A percentile compares a stretch with the other conserved stretches of the same genome.
phyloP scores from a whole-genome alignment of 2,329 filamentous ascomycete species.

The Fusarium algeriense region DNA sequence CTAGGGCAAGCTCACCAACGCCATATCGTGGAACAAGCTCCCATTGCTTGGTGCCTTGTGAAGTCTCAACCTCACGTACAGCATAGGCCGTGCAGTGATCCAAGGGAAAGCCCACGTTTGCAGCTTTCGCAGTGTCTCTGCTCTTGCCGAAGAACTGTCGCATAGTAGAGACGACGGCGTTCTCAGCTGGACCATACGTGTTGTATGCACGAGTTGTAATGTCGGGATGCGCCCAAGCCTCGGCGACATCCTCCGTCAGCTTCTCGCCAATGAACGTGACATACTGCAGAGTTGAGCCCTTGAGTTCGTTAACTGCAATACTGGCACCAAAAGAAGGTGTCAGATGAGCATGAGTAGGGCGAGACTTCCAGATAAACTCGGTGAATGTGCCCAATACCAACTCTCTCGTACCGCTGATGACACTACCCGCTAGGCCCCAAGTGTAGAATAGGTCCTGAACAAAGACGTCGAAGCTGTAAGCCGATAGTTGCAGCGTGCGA shows the following conservation, averaged over 20 bases:
- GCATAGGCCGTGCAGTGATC: slow-evolving; percentile 24
- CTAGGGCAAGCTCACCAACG: slow-evolving; percentile 23
- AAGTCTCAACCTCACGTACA: slow-evolving; percentile 13
- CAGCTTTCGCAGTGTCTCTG: slow-evolving; percentile 21
- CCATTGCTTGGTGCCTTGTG: slow-evolving; percentile 1
- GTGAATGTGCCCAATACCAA: slow-evolving; percentile 22
- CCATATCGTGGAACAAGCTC: slow-evolving; percentile 31
- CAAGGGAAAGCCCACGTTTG: slow-evolving; percentile 24
- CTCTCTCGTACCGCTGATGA: slow-evolving; percentile 24
- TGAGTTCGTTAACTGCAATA: slow-evolving; percentile 22
- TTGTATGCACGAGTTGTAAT: slow-evolving; percentile 29
- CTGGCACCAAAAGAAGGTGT: slow-evolving; percentile 30
- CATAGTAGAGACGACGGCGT: slow-evolving; percentile 30
- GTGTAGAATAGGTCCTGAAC: slow-evolving; percentile 30
- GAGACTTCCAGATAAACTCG: slow-evolving; percentile 30
- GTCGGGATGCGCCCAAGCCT: slow-evolving; percentile 20
- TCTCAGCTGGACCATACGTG: slow-evolving; percentile 22
- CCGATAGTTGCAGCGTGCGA: slow-evolving; percentile 14
- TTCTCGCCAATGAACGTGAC: slow-evolving; percentile 30
- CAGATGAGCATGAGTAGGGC: slow-evolving; percentile 22
- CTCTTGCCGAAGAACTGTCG: slow-evolving; percentile 22
- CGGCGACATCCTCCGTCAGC: slow-evolving; percentile 24
- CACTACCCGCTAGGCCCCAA: slow-evolving; percentile 11
- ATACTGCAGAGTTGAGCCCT: slow-evolving; percentile 19
- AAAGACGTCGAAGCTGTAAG: slow-evolving; percentile 35